A percentile compares a stretch with the other conserved stretches of the same genome.
Conservation (phyloP, 345 rosid genomes). For the Citrus glauca region DNA sequence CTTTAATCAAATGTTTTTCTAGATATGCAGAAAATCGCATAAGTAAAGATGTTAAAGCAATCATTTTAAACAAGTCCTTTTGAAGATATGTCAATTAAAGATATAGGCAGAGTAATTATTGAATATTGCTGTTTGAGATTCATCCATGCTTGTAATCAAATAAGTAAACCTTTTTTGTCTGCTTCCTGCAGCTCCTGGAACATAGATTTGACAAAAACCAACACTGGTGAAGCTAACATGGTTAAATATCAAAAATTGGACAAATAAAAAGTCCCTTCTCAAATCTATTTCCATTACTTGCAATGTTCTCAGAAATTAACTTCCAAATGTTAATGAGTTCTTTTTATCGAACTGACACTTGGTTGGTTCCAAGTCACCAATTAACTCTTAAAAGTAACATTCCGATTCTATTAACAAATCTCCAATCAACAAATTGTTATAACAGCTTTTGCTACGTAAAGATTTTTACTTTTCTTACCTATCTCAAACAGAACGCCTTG, state of each 20-base stretch:
- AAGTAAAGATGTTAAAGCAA: background rate
- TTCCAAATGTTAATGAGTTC: background rate
- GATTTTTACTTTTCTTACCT: background rate
- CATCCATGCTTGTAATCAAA: background rate
- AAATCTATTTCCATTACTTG: background rate
- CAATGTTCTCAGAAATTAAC: background rate
- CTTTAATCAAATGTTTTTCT: background rate
- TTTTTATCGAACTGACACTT: background rate
- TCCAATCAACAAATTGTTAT: background rate
- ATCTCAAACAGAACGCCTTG: background rate
- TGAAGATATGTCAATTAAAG: background rate
- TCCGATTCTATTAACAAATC: background rate
- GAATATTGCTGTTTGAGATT: background rate
- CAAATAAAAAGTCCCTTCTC: background rate
- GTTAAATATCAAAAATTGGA: background rate
- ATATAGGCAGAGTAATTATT: background rate
- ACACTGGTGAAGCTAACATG: background rate
- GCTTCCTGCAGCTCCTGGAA: background rate
- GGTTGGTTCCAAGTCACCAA: background rate
- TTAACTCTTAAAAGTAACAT: background rate
- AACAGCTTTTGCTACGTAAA: background rate
- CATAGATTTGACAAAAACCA: background rate
- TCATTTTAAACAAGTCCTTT: background rate
- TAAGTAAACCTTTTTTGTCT: background rate
- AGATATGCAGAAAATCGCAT: background rate